Conservation (phyloP, 2,329 filamentous ascomycete species). For the Venturia carpophila region DNA sequence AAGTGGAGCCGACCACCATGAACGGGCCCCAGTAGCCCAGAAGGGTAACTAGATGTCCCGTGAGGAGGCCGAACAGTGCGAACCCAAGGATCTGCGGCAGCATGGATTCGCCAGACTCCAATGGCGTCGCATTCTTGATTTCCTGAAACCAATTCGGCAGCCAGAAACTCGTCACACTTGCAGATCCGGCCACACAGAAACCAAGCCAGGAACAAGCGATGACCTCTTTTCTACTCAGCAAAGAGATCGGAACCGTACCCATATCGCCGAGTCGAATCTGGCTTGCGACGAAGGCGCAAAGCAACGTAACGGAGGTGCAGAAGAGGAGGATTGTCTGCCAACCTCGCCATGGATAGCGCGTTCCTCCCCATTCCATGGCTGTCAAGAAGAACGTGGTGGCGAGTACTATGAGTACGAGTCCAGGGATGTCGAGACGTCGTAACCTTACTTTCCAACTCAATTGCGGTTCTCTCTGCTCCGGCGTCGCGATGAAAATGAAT, state of each 20-base stretch:
- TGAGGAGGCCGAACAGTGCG: conserved; percentile 27
- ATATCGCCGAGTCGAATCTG: conserved; percentile 21
- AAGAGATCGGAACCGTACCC: conserved; percentile 23
- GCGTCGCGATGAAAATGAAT: conserved; percentile 20
- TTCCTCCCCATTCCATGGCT: conserved; percentile 32
- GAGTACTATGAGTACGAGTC: conserved; percentile 30
- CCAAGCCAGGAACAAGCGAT: conserved; percentile 9
- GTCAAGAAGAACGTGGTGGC: conserved; percentile 28
- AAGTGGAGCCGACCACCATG: conserved; percentile 2
- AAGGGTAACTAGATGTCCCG: conserved; percentile 28
- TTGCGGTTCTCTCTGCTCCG: conserved; percentile 20
- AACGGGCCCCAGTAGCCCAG: conserved; percentile 19
- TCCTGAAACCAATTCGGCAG: conserved; percentile 37
- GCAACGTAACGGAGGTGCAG: conserved; percentile 7
- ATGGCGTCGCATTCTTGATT: conserved; percentile 34
- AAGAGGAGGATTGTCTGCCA: conserved; percentile 21
- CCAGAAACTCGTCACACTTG: conserved; percentile 19
- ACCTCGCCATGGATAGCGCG: conserved; percentile 20
- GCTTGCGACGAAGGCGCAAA: conserved; percentile 22
- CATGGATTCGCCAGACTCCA: conserved; percentile 29
- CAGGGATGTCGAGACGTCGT: conserved; percentile 43
- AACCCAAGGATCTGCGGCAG: conserved; percentile 33
- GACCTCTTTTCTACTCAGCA: conserved; percentile 18
- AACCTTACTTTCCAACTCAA: conserved; percentile 30
- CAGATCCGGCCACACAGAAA: conserved; percentile 9